Evolutionary conservation across 352 stramenopile species (phyloP).

Genomic region (Pythium sp.): DNA sequence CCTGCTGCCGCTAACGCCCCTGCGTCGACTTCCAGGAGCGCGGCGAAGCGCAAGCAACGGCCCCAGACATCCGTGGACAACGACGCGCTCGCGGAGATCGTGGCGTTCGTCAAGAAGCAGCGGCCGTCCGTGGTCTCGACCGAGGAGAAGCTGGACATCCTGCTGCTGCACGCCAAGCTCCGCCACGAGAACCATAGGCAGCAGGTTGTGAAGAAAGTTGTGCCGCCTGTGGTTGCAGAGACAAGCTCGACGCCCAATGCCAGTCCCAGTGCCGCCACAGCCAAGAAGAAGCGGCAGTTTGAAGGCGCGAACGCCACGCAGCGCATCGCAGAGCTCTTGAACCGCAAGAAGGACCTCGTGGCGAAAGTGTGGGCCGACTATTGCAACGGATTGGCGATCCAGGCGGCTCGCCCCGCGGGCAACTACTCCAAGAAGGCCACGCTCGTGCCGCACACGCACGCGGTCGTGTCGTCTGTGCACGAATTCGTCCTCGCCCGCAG

Average conservation of each 20-base stretch:
- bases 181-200: background rate
- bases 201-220: background rate
- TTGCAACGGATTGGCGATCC: constrained; percentile 1
- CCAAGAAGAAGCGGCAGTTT: background rate
- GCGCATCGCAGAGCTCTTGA: constrained; percentile 7
- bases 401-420: background rate
- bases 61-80: constrained; percentile 1
- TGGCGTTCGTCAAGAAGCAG: constrained; percentile 12
- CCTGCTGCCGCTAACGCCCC: background rate
- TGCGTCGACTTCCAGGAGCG: background rate
- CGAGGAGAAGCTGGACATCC: constrained; percentile 18
- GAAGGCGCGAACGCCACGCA: constrained; percentile 6
- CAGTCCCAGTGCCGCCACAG: too few species aligned
- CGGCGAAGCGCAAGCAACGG: background rate
- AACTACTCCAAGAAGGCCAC: constrained; percentile 7
- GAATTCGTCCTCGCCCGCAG: constrained; percentile 2
- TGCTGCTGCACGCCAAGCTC: constrained; percentile 15
- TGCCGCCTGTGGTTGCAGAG: background rate
- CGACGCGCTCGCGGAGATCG: background rate
- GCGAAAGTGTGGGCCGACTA: constrained; percentile 7
- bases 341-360: constrained; percentile 11
- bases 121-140: constrained; percentile 6
- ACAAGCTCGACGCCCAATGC: background rate
- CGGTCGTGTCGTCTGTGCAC: constrained; percentile 3
- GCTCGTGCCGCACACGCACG: constrained; percentile 6